Percentiles rank a stretch among this genome's conserved stretches.
These are phyloP conservation scores for Vanilla planifolia DNA, from an alignment of 106 monocot genomes.

Conservation along the genomic window DNA sequence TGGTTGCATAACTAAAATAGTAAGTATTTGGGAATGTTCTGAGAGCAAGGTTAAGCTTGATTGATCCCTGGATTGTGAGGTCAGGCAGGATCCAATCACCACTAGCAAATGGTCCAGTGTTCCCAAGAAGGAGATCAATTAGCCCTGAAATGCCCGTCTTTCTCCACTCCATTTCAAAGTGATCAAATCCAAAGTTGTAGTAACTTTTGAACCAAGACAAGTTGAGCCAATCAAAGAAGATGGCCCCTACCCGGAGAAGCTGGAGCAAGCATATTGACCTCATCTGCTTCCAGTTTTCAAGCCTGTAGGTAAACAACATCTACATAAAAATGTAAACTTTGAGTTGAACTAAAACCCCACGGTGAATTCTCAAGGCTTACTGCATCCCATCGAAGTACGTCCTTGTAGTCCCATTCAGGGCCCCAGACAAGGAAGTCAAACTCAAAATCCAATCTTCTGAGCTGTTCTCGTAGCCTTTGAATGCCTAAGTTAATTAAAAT, in stretches of 20 bases:
- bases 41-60: slow-evolving; percentile 41
- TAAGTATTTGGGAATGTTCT: slow-evolving; percentile 81
- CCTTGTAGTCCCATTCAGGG: slow-evolving; percentile 89
- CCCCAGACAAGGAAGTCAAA: slow-evolving; percentile 80
- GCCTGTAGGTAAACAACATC: slow-evolving; percentile 22
- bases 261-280: slow-evolving; percentile 70
- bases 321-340: background rate
- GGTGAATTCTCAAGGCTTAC: slow-evolving; percentile 20
- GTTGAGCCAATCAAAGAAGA: slow-evolving; percentile 76
- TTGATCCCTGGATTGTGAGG: slow-evolving; percentile 83
- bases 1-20: slow-evolving; percentile 96
- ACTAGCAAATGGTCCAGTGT: slow-evolving; percentile 68
- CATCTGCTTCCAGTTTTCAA: slow-evolving; percentile 57
- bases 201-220: slow-evolving; percentile 72
- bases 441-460: slow-evolving; percentile 79
- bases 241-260: slow-evolving; percentile 55
- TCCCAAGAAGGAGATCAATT: slow-evolving; percentile 48
- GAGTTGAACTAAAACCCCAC: background rate
- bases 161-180: slow-evolving; percentile 67
- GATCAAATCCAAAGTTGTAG: slow-evolving; percentile 91
- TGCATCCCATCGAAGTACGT: slow-evolving; percentile 81
- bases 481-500: slow-evolving; percentile 63
- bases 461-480: slow-evolving; percentile 54
- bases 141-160: slow-evolving; percentile 56
- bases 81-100: slow-evolving; percentile 97